Base-by-base conservation (phyloP, 2,329 filamentous ascomycete species). In the Apiospora malaysiana region DNA sequence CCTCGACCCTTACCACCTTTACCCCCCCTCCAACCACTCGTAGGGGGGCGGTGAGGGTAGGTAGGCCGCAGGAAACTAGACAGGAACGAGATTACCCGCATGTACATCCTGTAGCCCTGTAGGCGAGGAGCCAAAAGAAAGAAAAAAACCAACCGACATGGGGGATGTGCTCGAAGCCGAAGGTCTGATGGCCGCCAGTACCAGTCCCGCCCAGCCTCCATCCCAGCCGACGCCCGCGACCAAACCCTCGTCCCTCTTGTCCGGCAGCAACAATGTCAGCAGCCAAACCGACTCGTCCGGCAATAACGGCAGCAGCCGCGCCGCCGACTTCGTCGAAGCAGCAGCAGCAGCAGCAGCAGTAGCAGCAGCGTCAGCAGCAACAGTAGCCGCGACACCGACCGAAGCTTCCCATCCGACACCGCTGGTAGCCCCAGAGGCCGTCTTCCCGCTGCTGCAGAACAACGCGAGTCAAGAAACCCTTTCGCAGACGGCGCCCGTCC, bases 361-460 rank as follows among this genome's bases (percentile, higher is more conserved):
- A 43, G 21, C 37, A 66, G 32, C 25, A 68, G 42, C 23, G 42
- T 9, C 70, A n/a, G 46, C 47, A 42, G 32, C 66, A 43, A 25
- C 21, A 23, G 21, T 21, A 40, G 63, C 25, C 43, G 42, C 23
- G 42, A 68, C 42, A 2, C 66, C 66, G 45, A 47, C 27, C 66
- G 66, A 68, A 21, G 27, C 66, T 47, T 47, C 59, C 46, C 59
- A 67, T 43, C 56, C 10, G 21, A 45, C n/a, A 42, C 69, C 25
- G 23, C 46, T 21, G 25, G n/a, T 25, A 21, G n/a, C 68, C 8
- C 67, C 69, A 43, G 76, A 76, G 70, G 79, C 79, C 47, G 78
- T 79, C 9, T 84, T 83, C 67, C 83, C 83, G 42, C 78, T 81
- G 63, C 75, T 85, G 51, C 82, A 82, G 75, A 84, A 84, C 77